Conservation (phyloP, 495 filamentous ascomycete species). For the Evernia prunastri region DNA sequence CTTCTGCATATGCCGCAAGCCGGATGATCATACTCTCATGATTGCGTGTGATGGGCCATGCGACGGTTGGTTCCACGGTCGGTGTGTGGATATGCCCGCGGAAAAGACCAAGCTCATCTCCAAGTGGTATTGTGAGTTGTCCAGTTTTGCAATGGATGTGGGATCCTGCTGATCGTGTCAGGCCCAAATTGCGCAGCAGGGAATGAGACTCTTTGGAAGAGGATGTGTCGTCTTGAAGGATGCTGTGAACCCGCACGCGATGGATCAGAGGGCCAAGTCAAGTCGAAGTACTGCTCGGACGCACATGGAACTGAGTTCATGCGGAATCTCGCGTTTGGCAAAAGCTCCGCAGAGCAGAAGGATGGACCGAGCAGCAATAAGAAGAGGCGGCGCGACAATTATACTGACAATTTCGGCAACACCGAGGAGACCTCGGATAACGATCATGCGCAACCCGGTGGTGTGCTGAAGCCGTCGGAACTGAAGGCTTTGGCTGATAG, state of each 20-base stretch:
- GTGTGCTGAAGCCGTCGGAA: slow-evolving; percentile 50
- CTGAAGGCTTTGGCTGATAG: slow-evolving; percentile 49
- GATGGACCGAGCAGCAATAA: slow-evolving; percentile 17
- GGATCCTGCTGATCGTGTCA: slow-evolving; percentile 19
- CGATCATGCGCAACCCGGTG: slow-evolving; percentile 38
- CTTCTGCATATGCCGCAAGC: slow-evolving; percentile 65
- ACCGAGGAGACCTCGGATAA: slow-evolving; percentile 26
- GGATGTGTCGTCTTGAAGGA: slow-evolving; percentile 55
- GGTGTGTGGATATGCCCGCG: slow-evolving; percentile 57
- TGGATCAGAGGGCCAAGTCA: slow-evolving; percentile 34
- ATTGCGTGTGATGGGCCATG: slow-evolving; percentile 66
- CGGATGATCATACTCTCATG: slow-evolving; percentile 72
- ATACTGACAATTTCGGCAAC: slow-evolving; percentile 18
- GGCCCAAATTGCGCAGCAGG: slow-evolving; percentile 54
- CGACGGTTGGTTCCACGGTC: slow-evolving; percentile 70
- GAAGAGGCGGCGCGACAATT: slow-evolving; percentile 21
- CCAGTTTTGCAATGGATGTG: background rate
- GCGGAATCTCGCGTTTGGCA: slow-evolving; percentile 33
- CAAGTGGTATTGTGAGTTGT: slow-evolving; percentile 57
- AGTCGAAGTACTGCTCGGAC: slow-evolving; percentile 65
- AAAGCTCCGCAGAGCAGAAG: slow-evolving; percentile 22
- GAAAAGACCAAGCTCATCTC: slow-evolving; percentile 60
- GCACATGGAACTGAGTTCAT: slow-evolving; percentile 58
- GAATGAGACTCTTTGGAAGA: slow-evolving; percentile 59
- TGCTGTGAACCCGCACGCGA: slow-evolving; percentile 57